These are phyloP conservation scores for Erucastrum elatum DNA, from an alignment of 345 rosid genomes.

Conservation along the genomic window DNA sequence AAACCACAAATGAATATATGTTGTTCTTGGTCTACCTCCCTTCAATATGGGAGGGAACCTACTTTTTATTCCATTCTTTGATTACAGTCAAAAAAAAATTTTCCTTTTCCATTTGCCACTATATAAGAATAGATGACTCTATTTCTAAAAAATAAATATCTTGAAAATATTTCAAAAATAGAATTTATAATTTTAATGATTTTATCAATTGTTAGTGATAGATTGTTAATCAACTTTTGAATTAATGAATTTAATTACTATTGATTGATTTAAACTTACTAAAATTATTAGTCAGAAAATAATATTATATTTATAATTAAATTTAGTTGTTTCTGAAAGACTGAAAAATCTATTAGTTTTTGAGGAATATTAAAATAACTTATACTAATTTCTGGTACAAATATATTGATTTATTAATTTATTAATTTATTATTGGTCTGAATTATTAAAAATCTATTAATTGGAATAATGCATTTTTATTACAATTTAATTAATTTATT, in stretches of 20 bases:
- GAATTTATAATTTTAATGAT: background rate
- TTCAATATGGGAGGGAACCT: conserved; percentile 29
- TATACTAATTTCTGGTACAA: background rate
- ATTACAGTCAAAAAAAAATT: conserved; percentile 13
- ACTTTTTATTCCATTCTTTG: background rate
- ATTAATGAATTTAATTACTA: background rate
- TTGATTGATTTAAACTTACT: background rate
- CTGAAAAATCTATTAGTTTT: background rate
- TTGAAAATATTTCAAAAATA: background rate
- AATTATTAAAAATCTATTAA: background rate
- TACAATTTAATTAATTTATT: background rate
- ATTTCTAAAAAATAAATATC: background rate
- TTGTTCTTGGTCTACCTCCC: conserved; percentile 13
- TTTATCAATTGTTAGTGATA: background rate
- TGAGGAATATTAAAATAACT: background rate
- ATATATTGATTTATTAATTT: background rate
- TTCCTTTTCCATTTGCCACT: background rate
- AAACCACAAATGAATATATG: conserved; percentile 21
- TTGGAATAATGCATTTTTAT: background rate
- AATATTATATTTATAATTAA: background rate
- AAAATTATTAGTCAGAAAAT: background rate
- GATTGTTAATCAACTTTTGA: background rate
- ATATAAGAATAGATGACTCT: background rate
- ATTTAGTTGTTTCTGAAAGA: no score
- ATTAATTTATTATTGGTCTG: background rate